Evolutionary conservation across 2,329 filamentous ascomycete genomes (phyloP).

Genomic region (Penicillium palitans): DNA sequence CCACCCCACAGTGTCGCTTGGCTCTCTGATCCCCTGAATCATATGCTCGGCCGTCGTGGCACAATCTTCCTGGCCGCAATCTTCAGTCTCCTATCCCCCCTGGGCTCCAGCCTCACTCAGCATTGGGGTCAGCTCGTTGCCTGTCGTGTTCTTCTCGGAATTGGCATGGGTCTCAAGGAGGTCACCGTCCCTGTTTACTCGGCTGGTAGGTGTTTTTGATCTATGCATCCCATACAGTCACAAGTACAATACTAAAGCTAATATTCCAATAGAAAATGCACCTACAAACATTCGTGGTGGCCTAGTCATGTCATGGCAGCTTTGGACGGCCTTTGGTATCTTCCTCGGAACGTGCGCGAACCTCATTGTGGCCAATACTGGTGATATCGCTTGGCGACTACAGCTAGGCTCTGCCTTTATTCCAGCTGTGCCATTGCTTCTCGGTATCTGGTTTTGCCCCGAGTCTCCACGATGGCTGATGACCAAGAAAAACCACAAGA

Average conservation of each 20-base stretch:
- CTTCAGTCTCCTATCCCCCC: conserved; percentile 21
- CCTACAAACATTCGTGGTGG: conserved; percentile 56
- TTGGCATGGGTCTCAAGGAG: conserved; percentile 43
- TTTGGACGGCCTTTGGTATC: conserved; percentile 49
- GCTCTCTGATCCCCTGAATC: conserved; percentile 23
- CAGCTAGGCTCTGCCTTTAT: conserved; percentile 51
- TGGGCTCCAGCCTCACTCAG: conserved; percentile 20
- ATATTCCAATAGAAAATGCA: conserved; percentile 43
- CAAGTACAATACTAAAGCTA: neutral
- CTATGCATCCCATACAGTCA: neutral
- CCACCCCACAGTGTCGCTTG: conserved; percentile 14
- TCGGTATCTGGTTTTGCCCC: conserved; percentile 50
- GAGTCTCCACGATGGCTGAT: conserved; percentile 45
- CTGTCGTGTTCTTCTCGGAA: conserved; percentile 31
- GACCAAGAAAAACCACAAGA: conserved; percentile 28
- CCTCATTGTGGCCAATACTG: conserved; percentile 42
- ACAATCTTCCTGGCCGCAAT: conserved; percentile 22
- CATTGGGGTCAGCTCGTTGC: conserved; percentile 20
- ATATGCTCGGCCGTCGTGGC: conserved; percentile 19
- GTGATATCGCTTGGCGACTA: conserved; percentile 46
- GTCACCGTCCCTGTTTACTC: conserved; percentile 55
- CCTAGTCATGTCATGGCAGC: conserved; percentile 57
- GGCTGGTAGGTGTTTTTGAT: conserved; percentile 28
- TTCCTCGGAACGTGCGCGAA: conserved; percentile 46
- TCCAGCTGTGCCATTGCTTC: conserved; percentile 47